Evolutionary conservation across 768 basidiomycete species (phyloP).

Genomic region (Suillus americanus): DNA sequence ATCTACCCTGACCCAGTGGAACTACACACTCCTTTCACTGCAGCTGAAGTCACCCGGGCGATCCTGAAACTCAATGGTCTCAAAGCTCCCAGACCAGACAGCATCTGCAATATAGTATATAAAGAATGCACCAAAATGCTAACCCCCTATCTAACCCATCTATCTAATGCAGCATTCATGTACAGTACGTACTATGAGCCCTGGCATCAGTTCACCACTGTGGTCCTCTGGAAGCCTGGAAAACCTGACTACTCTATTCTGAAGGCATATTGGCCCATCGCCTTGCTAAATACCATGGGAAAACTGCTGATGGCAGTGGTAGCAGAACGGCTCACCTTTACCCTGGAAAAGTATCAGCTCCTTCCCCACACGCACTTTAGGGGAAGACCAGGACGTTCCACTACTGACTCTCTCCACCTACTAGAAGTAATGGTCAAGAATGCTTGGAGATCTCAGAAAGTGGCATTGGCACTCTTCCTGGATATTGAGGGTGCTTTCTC

Average conservation of each 20-base stretch:
- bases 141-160: rapidly evolving
- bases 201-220: not conserved
- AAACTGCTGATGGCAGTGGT: not conserved
- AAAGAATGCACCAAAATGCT: not conserved
- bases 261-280: not conserved
- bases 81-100: too few relatives aligned
- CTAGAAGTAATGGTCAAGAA: not conserved
- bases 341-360: rapidly evolving
- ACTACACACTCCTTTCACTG: too few relatives aligned
- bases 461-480: rapidly evolving
- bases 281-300: not conserved
- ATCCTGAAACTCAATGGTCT: too few relatives aligned
- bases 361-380: not conserved
- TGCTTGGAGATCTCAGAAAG: not conserved
- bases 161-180: not conserved
- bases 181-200: not conserved
- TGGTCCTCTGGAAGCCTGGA: rapidly evolving
- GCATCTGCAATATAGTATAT: not conserved
- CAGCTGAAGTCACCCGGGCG: too few relatives aligned
- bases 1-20: too few relatives aligned
- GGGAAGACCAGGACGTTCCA: not conserved
- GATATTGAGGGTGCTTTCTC: not conserved
- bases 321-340: not conserved
- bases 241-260: not conserved
- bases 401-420: not conserved